Conservation (phyloP, 345 rosid species). For the Lepidium sativum region DNA sequence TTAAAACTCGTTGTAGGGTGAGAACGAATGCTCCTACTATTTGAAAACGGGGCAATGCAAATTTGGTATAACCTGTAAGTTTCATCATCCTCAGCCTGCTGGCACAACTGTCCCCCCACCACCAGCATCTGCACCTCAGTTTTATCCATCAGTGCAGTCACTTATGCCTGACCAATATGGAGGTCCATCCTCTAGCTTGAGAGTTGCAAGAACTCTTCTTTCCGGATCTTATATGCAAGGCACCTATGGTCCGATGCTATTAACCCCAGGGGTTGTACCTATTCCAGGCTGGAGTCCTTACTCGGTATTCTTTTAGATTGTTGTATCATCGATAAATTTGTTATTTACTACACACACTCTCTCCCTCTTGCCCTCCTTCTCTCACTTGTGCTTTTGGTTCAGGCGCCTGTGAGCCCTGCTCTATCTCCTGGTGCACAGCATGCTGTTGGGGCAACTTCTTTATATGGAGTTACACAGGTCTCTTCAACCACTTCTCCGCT, state of each 20-base stretch:
- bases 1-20: constrained; percentile 53
- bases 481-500: constrained; percentile 63
- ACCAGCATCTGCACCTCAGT: constrained; percentile 52
- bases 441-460: constrained; percentile 62
- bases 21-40: constrained; percentile 87
- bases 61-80: constrained; percentile 85
- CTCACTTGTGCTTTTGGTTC: constrained; percentile 16
- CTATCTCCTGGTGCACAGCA: constrained; percentile 73
- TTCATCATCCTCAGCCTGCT: constrained; percentile 88
- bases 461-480: constrained; percentile 64
- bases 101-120: constrained; percentile 41
- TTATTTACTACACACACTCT: background rate
- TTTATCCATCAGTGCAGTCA: constrained; percentile 78
- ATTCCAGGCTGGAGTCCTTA: constrained; percentile 79
- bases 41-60: constrained; percentile 93
- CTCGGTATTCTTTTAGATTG: constrained; percentile 39
- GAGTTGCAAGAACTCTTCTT: constrained; percentile 64
- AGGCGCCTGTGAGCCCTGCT: constrained; percentile 82
- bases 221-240: constrained; percentile 76
- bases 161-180: constrained; percentile 67
- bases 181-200: constrained; percentile 42
- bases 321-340: background rate
- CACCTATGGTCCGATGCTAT: constrained; percentile 62
- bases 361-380: background rate
- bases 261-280: constrained; percentile 69